Evolutionary conservation across 164 flowering plant species (phyloP).

Genomic region (Kingdonia uniflora): DNA sequence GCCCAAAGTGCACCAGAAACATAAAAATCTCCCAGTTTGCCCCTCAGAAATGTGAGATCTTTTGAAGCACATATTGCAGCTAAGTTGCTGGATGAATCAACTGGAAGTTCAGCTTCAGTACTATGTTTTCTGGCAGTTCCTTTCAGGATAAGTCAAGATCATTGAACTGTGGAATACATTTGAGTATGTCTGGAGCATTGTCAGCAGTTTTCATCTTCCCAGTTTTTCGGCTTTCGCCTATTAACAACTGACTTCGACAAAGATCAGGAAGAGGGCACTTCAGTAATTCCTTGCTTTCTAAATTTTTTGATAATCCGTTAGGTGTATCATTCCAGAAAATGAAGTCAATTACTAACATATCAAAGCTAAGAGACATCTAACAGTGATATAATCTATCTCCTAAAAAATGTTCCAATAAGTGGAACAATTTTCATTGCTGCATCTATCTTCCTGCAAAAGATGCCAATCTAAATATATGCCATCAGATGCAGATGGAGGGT

Average conservation of each 20-base stretch:
- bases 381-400: conserved; percentile 24
- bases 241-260: conserved; percentile 14
- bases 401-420: conserved; percentile 22
- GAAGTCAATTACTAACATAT: conserved; percentile 23
- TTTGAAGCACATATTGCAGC: conserved; percentile 12
- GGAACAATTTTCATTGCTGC: conserved; percentile 19
- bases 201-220: conserved; percentile 23
- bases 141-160: conserved; percentile 56
- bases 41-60: conserved; percentile 7
- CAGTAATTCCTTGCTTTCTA: conserved; percentile 26
- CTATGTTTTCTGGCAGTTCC: conserved; percentile 16
- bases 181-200: conserved; percentile 24
- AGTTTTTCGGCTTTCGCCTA: conserved; percentile 19
- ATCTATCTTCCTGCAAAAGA: conserved; percentile 48
- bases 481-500: conserved; percentile 57
- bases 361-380: conserved; percentile 16
- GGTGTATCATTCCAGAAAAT: conserved; percentile 27
- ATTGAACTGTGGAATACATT: conserved; percentile 40
- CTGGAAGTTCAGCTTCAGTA: conserved; percentile 13
- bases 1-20: no score
- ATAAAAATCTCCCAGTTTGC: conserved; percentile 18
- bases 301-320: conserved; percentile 9
- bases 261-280: conserved; percentile 11
- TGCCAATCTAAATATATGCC: conserved; percentile 86
- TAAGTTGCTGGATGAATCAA: conserved; percentile 14